These are phyloP conservation scores for Aspergillus hiratsukae DNA, from an alignment of 2,329 filamentous ascomycete species.

Conservation along the genomic window DNA sequence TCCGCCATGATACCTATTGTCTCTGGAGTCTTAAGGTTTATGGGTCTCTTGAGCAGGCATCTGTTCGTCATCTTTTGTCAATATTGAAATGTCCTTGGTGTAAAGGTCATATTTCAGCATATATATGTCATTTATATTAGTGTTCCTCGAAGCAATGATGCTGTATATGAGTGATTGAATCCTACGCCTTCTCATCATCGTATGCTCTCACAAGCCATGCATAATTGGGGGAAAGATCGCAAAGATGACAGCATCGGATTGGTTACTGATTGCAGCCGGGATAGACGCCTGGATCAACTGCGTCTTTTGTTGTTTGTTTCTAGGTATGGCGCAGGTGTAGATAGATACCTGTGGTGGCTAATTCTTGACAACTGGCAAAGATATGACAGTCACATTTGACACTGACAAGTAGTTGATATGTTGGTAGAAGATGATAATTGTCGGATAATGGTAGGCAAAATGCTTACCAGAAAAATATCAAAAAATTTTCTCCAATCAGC, in stretches of 20 bases:
- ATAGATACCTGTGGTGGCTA: not conserved
- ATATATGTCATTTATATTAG: not conserved
- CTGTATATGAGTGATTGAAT: not conserved
- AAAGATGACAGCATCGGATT: no score
- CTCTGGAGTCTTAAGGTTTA: conserved; percentile 2
- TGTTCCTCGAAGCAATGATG: not conserved
- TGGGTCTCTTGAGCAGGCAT: not conserved
- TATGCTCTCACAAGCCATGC: no score
- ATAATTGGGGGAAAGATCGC: no score
- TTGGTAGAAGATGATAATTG: not conserved
- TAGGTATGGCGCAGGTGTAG: no score
- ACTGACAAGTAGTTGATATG: not conserved
- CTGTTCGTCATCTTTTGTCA: not conserved
- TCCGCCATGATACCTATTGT: conserved; percentile 6
- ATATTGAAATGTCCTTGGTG: not conserved
- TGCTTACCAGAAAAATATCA: not conserved
- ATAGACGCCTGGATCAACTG: no score
- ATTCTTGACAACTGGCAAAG: not conserved
- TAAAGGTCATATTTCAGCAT: not conserved
- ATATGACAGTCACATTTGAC: not conserved
- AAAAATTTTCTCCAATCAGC: not conserved
- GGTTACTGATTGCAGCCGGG: no score
- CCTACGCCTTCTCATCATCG: no score
- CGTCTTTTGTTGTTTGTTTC: no score
- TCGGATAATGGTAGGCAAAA: not conserved